Evolutionary conservation across 768 basidiomycete genomes (phyloP), one percentile per base, ranked within the genome.

Genomic region (Lactarius trivialis): DNA sequence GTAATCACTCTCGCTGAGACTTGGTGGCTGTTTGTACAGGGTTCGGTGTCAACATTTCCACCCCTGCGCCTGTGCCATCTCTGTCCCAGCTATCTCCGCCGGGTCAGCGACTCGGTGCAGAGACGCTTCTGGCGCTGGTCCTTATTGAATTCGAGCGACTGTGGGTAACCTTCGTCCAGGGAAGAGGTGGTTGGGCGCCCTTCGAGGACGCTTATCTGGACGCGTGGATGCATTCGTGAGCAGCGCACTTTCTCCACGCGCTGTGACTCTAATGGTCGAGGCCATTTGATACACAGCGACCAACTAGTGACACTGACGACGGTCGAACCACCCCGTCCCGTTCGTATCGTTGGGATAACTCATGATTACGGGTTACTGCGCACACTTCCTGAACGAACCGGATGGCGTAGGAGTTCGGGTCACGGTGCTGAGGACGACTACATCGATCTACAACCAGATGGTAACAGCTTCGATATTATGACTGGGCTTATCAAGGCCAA

Each of bases 401-500:
- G 63, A 71, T 74, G 24, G 73, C 70, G 72, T 54, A 63, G 30
- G 48, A 66, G 61, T 67, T 32, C 17, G n/a, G 52, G 17, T 26
- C 48, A 21, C 14, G 54, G 58, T 26, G 70, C 43, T 68, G 75
- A 59, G 60, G 72, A 63, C 30, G 78, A 76, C 28, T 95, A 82
- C 70, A 86, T 98, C 56, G 94, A 99, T 73, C 74, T 99, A 21
- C 97, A 97, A 71, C 97, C 97, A 2, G 94, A 98, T 69, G 93
- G 94, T 55, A 99, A 99, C 72, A 92, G 92, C 69, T 98, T 98
- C 67, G 96, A 98, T 73, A 78, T 98, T 66, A 89, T 97, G 89
- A 81, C 85, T 37, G 92, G 93, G 34, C 71, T 96, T 72, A 95
- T 96, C 67, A 88, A 76, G 70, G 69, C 76, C 32, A 83, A 82